Conservation (phyloP, 177 flowering plant genomes). For the Telopea speciosissima region DNA sequence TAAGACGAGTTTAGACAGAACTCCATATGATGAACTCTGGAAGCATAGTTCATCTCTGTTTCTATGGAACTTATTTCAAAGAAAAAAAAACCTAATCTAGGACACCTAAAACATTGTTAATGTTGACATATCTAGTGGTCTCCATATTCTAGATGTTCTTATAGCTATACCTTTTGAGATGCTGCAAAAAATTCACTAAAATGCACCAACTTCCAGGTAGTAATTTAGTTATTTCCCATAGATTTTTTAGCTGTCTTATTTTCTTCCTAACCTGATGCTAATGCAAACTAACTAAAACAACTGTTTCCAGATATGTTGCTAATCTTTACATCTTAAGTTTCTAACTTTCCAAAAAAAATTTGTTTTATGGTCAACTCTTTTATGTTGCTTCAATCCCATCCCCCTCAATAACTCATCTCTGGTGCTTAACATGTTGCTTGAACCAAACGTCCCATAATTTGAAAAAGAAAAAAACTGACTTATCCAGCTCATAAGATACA, state of each 20-base stretch:
- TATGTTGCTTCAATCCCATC: not conserved
- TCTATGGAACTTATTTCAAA: too few relatives aligned
- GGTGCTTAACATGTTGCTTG: not conserved
- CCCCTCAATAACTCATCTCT: not conserved
- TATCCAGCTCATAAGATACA: not conserved
- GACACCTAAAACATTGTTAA: too few relatives aligned
- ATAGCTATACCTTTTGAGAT: too few relatives aligned
- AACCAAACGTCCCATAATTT: not conserved
- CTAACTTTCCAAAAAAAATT: too few relatives aligned
- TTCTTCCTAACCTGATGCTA: not conserved
- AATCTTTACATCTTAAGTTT: too few relatives aligned
- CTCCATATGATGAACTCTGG: too few relatives aligned
- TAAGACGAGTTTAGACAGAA: too few relatives aligned
- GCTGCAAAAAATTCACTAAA: too few relatives aligned
- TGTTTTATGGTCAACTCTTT: not conserved
- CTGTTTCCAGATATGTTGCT: not conserved
- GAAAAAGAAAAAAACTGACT: not conserved
- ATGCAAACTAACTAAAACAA: not conserved
- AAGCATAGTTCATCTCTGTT: too few relatives aligned
- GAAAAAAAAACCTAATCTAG: too few relatives aligned
- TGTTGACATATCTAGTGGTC: too few relatives aligned
- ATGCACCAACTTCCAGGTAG: not conserved
- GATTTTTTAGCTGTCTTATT: not conserved
- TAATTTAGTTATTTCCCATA: not conserved
- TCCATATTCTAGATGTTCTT: too few relatives aligned